phyloP scores from a whole-genome alignment of 257 asterid genomes.

The Solanum raphanifolium region DNA sequence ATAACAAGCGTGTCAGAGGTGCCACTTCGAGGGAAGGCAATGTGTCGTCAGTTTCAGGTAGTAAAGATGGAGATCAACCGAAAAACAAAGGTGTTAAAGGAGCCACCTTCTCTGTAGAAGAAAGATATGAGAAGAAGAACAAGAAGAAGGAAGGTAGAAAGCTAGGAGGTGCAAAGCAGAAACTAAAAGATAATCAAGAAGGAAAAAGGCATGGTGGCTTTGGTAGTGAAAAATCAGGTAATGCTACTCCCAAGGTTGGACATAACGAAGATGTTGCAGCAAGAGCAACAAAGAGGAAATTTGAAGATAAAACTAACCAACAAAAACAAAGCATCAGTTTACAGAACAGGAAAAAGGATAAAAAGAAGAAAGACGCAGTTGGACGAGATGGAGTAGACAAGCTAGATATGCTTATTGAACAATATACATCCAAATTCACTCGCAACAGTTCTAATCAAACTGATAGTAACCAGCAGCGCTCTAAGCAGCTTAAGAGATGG shows the following conservation, averaged over 20 bases:
- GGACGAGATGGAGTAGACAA: slow-evolving; percentile 71
- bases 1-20: slow-evolving; percentile 13
- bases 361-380: slow-evolving; percentile 46
- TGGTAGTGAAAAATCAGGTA: slow-evolving; percentile 1
- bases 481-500: slow-evolving; percentile 79
- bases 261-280: slow-evolving; percentile 2
- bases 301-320: slow-evolving; percentile 15
- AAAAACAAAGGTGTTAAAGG: slow-evolving; percentile 16
- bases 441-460: slow-evolving; percentile 23
- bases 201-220: slow-evolving; percentile 3
- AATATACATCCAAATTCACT: slow-evolving; percentile 59
- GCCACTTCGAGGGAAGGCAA: slow-evolving; percentile 16
- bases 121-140: slow-evolving; percentile 17
- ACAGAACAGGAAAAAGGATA: slow-evolving; percentile 33
- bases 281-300: slow-evolving; percentile 16
- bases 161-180: slow-evolving; percentile 8
- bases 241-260: slow-evolving; percentile 15
- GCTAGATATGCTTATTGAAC: slow-evolving; percentile 67
- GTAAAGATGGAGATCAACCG: slow-evolving; percentile 5
- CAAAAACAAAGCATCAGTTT: slow-evolving; percentile 17
- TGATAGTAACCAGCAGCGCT: slow-evolving; percentile 37
- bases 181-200: slow-evolving; percentile 10
- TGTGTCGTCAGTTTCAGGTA: slow-evolving; percentile 16
- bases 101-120: slow-evolving; percentile 14
- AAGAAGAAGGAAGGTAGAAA: slow-evolving; percentile 19